phyloP scores from a whole-genome alignment of 495 filamentous ascomycete genomes.

The Aspergillus campestris region DNA sequence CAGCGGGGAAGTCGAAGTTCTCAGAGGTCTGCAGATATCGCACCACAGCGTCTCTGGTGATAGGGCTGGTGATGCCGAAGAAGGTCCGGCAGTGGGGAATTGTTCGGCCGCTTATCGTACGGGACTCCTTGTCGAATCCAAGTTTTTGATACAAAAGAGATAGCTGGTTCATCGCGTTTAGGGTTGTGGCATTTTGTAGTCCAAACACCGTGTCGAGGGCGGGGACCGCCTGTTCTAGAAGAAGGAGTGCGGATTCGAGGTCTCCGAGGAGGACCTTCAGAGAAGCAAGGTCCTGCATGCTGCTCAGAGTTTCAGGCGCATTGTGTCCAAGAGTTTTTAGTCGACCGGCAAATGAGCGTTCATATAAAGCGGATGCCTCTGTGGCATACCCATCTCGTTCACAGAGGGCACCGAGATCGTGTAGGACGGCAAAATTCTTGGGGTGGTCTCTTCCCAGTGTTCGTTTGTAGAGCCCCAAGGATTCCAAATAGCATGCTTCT shows the following conservation, averaged over 20 bases:
- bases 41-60: constrained; percentile 18
- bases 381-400: constrained; percentile 24
- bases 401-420: constrained; percentile 20
- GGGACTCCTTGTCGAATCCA: constrained; percentile 20
- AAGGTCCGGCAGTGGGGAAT: constrained; percentile 22
- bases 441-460: constrained; percentile 19
- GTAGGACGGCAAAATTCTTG: constrained; percentile 18
- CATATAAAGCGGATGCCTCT: constrained; percentile 22
- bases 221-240: constrained; percentile 23
- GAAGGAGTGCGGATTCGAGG: constrained; percentile 19
- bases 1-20: constrained; percentile 23
- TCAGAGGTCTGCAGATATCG: constrained; percentile 20
- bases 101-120: constrained; percentile 12
- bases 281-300: constrained; percentile 24
- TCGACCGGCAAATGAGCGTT: constrained; percentile 23
- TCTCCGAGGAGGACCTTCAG: constrained; percentile 21
- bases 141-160: constrained; percentile 23
- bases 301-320: constrained; percentile 22
- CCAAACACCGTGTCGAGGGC: constrained; percentile 23
- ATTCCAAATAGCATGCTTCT: constrained; percentile 20
- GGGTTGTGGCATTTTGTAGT: constrained; percentile 19
- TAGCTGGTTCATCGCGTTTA: constrained; percentile 22
- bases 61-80: constrained; percentile 16
- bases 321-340: constrained; percentile 21
- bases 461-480: constrained; percentile 20